These are phyloP conservation scores for Fraxinus albicans DNA, from an alignment of 305 asterid genomes.

Conservation along the genomic window DNA sequence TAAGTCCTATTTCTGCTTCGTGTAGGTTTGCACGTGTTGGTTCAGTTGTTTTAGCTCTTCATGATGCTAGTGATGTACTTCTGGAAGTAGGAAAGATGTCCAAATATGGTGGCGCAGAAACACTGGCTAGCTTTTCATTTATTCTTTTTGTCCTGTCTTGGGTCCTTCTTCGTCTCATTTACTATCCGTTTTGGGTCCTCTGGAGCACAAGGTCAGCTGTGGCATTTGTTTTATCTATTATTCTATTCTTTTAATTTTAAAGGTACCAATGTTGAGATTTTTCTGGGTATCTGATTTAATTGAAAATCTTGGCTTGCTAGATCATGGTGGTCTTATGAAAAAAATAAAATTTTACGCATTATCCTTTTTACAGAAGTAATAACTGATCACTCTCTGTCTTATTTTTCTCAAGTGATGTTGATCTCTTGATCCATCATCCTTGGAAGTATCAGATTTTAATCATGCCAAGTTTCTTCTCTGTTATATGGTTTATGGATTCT, in stretches of 20 bases:
- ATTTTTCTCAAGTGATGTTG: neutral
- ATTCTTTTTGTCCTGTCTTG: constrained; percentile 65
- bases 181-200: constrained; percentile 86
- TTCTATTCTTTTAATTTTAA: constrained; percentile 1
- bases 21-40: constrained; percentile 91
- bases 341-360: neutral
- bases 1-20: constrained; percentile 14
- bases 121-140: constrained; percentile 76
- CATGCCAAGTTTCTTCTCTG: neutral
- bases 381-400: neutral
- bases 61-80: constrained; percentile 87
- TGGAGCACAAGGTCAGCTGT: constrained; percentile 83
- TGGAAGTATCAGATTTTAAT: neutral
- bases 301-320: neutral
- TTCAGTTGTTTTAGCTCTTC: constrained; percentile 84
- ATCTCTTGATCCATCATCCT: neutral
- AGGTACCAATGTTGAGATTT: neutral
- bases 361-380: neutral
- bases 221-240: neutral
- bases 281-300: neutral
- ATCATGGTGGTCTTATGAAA: neutral
- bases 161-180: constrained; percentile 74
- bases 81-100: constrained; percentile 96
- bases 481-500: neutral
- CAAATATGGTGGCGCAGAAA: constrained; percentile 83